Evolutionary conservation across 2,329 filamentous ascomycete species (phyloP), one percentile per base, ranked within the genome.

Genomic region (Proliferodiscus dingleyae): DNA sequence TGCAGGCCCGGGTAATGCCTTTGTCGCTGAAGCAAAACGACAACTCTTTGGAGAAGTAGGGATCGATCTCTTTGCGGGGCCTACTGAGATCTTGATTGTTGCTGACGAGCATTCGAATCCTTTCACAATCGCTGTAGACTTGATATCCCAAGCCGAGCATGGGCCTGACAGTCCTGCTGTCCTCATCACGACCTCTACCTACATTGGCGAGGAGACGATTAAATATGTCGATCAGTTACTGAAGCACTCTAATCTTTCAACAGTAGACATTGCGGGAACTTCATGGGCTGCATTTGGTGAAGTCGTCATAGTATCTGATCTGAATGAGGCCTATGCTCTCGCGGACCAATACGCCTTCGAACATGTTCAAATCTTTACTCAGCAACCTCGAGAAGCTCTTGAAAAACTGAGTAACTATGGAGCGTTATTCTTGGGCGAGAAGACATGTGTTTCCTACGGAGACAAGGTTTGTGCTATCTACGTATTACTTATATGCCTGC

Each of bases 21-120:
- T 75, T 54, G 74, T 78, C 0, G 73, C 74, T 3, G 75, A 75
- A 53, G 74, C 69, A 0, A 78, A 78, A 55, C 64, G 73, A 0
- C 73, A 75, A 54, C 59, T 78, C 0, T 78, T 74, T 46, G 74
- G 74, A 13, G 66, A 71, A 44, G 69, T 78, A 22, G 74, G 75
- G 5, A 78, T 78, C 45, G 74, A 78, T 52, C 63, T 78, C 1
- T 66, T 73, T 18, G 74, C 74, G 0, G 74, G 75, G 0, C 74
- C 75, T 9, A 77, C 73, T 0, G 75, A 78, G 55, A 61, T 76
- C 16, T 61, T 76, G 8, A 67, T 77, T 23, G 69, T 76, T 0
- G 71, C 72, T 2, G 73, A 77, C 45, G 66, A 69, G 32, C 45
- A 60, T 2, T 72, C 72, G 1, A 69, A 74, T 56, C 67, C 71